Percentiles rank a stretch among this genome's conserved stretches.
Evolutionary conservation across 78 protist genomes (phyloP).

Genomic region (Creolimax fragrantissima): DNA sequence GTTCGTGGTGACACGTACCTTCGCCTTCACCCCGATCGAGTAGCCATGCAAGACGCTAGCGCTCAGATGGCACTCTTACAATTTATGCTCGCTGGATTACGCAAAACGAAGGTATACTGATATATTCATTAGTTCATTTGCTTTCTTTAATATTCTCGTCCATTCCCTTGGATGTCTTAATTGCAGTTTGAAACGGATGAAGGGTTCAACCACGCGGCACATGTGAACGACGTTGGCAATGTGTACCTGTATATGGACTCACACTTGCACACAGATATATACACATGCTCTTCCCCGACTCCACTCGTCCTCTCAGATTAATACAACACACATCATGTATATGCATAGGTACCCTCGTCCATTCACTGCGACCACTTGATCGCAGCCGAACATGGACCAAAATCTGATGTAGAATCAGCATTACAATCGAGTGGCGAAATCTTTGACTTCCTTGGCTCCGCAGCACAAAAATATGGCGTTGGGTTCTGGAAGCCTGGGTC

Average conservation of each 20-base stretch:
- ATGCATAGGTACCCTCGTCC: conserved; percentile 83
- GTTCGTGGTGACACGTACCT: conserved; percentile 70
- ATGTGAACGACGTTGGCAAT: too few relatives aligned
- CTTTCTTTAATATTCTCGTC: too few relatives aligned
- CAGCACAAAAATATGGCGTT: conserved; percentile 26
- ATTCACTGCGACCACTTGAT: conserved; percentile 85
- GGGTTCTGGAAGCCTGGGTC: conserved; percentile 86
- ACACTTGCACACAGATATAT: too few relatives aligned
- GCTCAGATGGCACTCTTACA: conserved; percentile 84
- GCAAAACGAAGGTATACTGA: conserved; percentile 68
- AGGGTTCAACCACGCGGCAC: too few relatives aligned
- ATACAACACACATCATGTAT: too few relatives aligned
- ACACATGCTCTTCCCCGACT: too few relatives aligned
- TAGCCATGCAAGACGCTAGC: conserved; percentile 73
- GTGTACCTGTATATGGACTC: too few relatives aligned
- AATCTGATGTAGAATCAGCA: conserved; percentile 52
- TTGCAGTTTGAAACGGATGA: conserved; percentile 57
- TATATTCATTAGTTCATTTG: too few relatives aligned
- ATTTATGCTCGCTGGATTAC: conserved; percentile 79
- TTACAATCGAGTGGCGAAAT: conserved; percentile 60
- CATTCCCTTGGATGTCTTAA: conserved; percentile 87
- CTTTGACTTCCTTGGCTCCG: conserved; percentile 65
- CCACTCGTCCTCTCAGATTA: too few relatives aligned
- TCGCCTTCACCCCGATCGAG: conserved; percentile 74
- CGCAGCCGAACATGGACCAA: conserved; percentile 50